Base-by-base conservation (phyloP, 2,329 filamentous ascomycete genomes). In the Raffaelea arxii region DNA sequence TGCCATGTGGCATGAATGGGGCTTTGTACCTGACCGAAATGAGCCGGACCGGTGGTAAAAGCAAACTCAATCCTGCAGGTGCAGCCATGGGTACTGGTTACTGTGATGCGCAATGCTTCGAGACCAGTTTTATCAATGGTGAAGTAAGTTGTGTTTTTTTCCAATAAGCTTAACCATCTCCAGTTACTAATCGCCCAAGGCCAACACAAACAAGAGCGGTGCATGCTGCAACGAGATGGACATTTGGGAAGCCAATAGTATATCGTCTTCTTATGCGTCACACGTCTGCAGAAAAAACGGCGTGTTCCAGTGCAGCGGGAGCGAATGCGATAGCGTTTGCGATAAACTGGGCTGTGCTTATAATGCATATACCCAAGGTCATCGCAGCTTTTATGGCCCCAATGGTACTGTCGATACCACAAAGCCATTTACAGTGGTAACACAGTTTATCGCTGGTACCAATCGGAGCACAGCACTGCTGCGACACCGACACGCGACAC, bases 1-100 rank as follows among this genome's bases (percentile, higher is more conserved):
- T 82, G 23, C 71, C 74, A 38, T 83, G 80, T 56, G 80, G 80
- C 50, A 63, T 82, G 54, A 82, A 83, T 61, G 77, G 77, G 46
- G 78, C 78, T 14, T 61, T 82, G 30, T 82, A 82, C 65, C 71
- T 82, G 32, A 68, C 74, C 24, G 66, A 70, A 59, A 71, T 71
- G 68, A 70, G 75, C 11, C 64, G 68, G 6, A 75, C 81, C 55
- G 83, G 82, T 54, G 81, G 79, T 25, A 51, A 69, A 54, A 75
- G 72, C 56, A 56, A 67, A 0, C 66, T 62, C 45, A 79, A 77
- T 62, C 68, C 70, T 46, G 78, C 71, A 23, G 79, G 80, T 48
- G 76, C 79, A 3, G 65, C 68, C 44, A 78, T 77, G 50, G 79
- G 79, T 36, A 78, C 75, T 2, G 80, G 80, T 4, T 82, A 83